phyloP scores from a whole-genome alignment of 2,329 filamentous ascomycete genomes.

The Penicillium sp. region DNA sequence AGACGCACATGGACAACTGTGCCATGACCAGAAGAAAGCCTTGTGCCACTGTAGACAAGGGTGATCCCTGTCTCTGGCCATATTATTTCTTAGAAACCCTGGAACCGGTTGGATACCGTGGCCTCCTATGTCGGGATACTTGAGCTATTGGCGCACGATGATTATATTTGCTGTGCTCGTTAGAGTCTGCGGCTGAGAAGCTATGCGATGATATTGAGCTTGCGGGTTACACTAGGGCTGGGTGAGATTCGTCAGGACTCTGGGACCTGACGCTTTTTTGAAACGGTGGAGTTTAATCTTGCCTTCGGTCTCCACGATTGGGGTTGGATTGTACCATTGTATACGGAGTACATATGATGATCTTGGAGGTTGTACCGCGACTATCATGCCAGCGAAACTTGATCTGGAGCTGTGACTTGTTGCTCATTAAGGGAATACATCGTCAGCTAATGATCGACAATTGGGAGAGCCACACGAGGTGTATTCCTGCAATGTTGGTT shows the following conservation, averaged over 20 bases:
- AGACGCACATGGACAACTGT: constrained; percentile 45
- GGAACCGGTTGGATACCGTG: no score
- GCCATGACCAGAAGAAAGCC: constrained; percentile 53
- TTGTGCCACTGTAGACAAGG: constrained; percentile 55
- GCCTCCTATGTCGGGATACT: no score
- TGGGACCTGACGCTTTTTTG: not conserved
- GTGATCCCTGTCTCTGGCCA: constrained; percentile 53
- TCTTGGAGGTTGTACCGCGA: no score
- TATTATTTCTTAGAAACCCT: constrained; percentile 26
- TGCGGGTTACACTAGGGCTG: constrained; percentile 63
- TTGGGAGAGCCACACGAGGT: no score
- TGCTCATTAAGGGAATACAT: no score
- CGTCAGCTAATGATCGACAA: no score
- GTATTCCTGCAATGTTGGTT: no score
- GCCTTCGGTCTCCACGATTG: constrained; percentile 23
- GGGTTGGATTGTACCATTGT: no score
- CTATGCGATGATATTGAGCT: constrained; percentile 24
- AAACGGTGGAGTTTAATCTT: constrained; percentile 3
- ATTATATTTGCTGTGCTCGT: no score
- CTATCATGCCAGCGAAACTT: no score
- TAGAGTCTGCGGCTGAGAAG: constrained; percentile 49
- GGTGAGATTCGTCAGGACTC: not conserved
- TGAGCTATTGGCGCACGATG: no score
- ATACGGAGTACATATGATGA: no score
- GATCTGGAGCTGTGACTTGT: constrained; percentile 38